These are phyloP conservation scores for Pseudonectria foliicola DNA, from an alignment of 2,329 filamentous ascomycete genomes.

Conservation along the genomic window DNA sequence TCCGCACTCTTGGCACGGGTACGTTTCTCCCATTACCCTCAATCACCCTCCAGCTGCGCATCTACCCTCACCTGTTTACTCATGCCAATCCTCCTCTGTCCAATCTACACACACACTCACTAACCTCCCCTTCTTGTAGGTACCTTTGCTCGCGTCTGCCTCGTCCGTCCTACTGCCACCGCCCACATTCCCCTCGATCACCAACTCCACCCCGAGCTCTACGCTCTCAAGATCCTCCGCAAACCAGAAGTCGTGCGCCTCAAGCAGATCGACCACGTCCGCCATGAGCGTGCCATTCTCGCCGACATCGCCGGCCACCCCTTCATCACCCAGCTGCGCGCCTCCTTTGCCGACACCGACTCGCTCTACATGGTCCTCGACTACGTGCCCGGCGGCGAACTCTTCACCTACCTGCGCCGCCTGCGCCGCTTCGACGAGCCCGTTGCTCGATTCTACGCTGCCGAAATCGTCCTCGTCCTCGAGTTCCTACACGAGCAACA, in stretches of 20 bases:
- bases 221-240: slow-evolving; percentile 72
- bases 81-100: too few species aligned
- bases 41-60: too few species aligned
- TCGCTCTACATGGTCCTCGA: slow-evolving; percentile 78
- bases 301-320: slow-evolving; percentile 72
- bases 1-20: slow-evolving; percentile 74
- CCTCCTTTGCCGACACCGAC: slow-evolving; percentile 72
- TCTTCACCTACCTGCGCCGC: slow-evolving; percentile 75
- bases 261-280: slow-evolving; percentile 82
- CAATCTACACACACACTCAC: too few species aligned
- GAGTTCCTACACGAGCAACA: slow-evolving; percentile 75
- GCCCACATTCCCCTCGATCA: slow-evolving; percentile 31
- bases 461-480: slow-evolving; percentile 75
- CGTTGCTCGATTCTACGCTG: slow-evolving; percentile 73
- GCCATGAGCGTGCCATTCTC: slow-evolving; percentile 73
- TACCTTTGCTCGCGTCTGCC: slow-evolving; percentile 76
- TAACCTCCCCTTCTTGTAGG: slow-evolving; percentile 34
- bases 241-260: slow-evolving; percentile 69
- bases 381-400: slow-evolving; percentile 76
- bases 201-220: slow-evolving; percentile 46
- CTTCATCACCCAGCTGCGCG: slow-evolving; percentile 73
- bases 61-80: too few species aligned
- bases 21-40: slow-evolving; percentile 17
- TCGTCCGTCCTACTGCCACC: slow-evolving; percentile 59
- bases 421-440: slow-evolving; percentile 72